Evolutionary conservation across 345 rosid genomes (phyloP), one percentile per base, ranked within the genome.

Genomic region (Carallia pectinifolia): DNA sequence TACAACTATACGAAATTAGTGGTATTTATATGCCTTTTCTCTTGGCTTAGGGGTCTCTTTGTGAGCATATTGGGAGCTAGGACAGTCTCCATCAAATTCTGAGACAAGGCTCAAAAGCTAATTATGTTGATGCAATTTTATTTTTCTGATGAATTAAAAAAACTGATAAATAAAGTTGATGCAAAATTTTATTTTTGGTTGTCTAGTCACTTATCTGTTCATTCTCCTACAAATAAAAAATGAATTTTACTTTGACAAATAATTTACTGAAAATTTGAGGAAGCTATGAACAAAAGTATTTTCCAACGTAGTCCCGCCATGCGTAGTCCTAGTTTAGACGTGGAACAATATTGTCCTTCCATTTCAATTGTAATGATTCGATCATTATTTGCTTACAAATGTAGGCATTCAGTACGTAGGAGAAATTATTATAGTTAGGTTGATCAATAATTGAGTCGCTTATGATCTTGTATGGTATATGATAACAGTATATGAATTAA

Each of bases 241-340:
- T 1, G 33, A 33, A 23, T 27, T 56, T 17, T 27, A 30, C 55
- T n/a, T 38, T 39, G 33, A 1, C 15, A 7, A 38, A 16, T 65
- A 65, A 50, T 15, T 30, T 6, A 53, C 7, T 5, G 6, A 16
- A 29, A 40, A 10, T 13, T 30, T 64, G 56, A 64, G 37, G 23
- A 64, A 55, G 59, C 33, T 34, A 47, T 36, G 10, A 29, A 58
- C 18, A 23, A 68, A 68, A 7, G 64, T 31, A 65, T 65, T 58
- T 37, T 12, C 63, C 53, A 68, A 58, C 10, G 38, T 5, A 44
- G 56, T 47, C 29, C 18, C 8, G 12, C 6, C 44, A 30, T 58
- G 64, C 64, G 30, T 9, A 55, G 59, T n/a, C 59, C 44, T 39
- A 7, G 29, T 17, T 44, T 59, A n/a, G 65, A 69, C 65, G 72